Evolutionary conservation across 805 yeast genomes (phyloP), one percentile per base, ranked within the genome.

Genomic region (Cyberlindnera suaveolens): DNA sequence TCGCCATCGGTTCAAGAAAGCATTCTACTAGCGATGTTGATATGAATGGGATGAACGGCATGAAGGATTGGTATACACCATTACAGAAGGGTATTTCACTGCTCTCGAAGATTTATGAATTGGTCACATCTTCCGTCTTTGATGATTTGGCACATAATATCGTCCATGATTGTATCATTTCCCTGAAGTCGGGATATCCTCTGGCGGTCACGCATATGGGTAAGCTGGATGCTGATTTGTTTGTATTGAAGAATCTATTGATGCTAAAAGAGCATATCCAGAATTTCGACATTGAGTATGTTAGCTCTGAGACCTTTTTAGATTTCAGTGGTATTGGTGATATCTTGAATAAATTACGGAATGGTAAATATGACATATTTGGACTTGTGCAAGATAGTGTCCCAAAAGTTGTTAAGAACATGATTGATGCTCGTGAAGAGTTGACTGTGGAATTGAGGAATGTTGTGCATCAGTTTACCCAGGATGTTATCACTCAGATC

Each of bases 131-230:
- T 2, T 66, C 74, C 11, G 85, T 88, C 2, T 91, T 90, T 64
- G 96, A 88, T 59, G 96, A 87, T 56, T 65, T 90, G 50, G 96
- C 96, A 0, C 96, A 88, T 60, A 78, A 84, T 44, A 80, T 88
- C 41, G 85, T 91, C 4, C 96, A 86, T 57, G 75, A 83, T 36
- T 82, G 93, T 53, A 75, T 88, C 31, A 55, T 65, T 14, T 77
- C 93, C 6, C 63, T 88, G 52, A 74, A 75, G 43, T 63, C 66
- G 14, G 82, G 84, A 11, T 73, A 73, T 49, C 64, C 68, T 4
- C 53, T 75, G 19, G 71, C 78, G 6, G 52, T 61, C 31, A 52
- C 67, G 6, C 64, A 71, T 50, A 63, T 74, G 23, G 85, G 87
- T 0, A 53, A 67, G 3, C 46, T 69, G 10, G 90, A 82, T 51